Base-by-base conservation (phyloP, 1,139 yeast genomes). In the Kodamaea sp. region DNA sequence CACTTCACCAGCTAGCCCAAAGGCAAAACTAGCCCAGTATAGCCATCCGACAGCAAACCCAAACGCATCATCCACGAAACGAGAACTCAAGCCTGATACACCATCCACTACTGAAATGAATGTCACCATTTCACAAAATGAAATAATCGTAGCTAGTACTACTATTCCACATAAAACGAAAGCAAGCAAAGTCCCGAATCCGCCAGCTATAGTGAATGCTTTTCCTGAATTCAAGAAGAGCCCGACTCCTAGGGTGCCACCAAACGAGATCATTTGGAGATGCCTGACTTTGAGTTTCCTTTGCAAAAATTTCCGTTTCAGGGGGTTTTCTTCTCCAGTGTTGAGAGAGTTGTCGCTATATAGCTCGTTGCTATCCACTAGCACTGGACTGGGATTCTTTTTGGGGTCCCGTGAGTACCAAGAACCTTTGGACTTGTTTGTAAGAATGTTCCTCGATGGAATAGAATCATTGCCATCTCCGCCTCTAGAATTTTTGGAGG, bases 91-190 rank as follows among this genome's bases (percentile, higher is more conserved):
- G 0, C 88, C 88, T 2, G 85, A 78, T 14, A 82, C 83, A 5
- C 95, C 94, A 32, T 88, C 89, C 15, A 86, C 83, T 16, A 85
- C 76, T 0, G 96, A 94, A 16, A 86, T 78, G 43, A 87, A 69
- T 0, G 95, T 84, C 8, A 86, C 88, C 84, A 88, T 83, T 59
- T 88, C 96, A 41, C 95, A 86, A 53, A 86, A 82, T 4, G 90
- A 79, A 15, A 81, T 63, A 72, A 86, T 76, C 1, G 94, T 80
- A 2, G 83, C 74, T 27, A 82, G 57, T 0, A 85, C 89, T 11
- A 87, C 69, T 1, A 77, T 51, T 0, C 94, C 94, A 24, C 87
- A 76, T 8, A 86, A 60, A 0, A 72, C 41, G 51, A 80, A 87
- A 2, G 95, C 95, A 3, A 88, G 51, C 7, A 86, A 56, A 2